A percentile compares a stretch with the other conserved stretches of the same genome.
Conservation (phyloP, 495 filamentous ascomycete species). For the Aspergillus hancockii region DNA sequence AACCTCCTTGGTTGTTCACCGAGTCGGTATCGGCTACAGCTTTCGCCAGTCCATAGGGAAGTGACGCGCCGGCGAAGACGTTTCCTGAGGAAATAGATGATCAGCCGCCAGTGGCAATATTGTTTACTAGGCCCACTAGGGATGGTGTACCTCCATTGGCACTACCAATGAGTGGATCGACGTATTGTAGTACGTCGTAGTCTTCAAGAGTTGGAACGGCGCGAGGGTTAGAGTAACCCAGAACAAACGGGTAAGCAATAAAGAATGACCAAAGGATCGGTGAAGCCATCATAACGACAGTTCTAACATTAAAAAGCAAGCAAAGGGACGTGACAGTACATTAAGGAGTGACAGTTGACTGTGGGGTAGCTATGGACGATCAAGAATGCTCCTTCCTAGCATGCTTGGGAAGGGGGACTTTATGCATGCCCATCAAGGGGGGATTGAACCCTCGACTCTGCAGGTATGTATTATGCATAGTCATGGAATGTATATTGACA, state of each 20-base stretch:
- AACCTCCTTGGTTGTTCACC: slow-evolving; percentile 69
- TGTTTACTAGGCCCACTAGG: not conserved
- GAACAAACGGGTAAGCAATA: slow-evolving; percentile 18
- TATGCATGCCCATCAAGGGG: slow-evolving; percentile 10
- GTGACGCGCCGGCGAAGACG: slow-evolving; percentile 74
- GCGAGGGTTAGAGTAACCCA: slow-evolving; percentile 15
- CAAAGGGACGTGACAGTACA: not conserved
- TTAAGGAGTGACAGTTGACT: not conserved
- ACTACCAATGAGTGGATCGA: slow-evolving; percentile 61
- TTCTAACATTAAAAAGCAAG: not conserved
- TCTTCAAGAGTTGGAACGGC: slow-evolving; percentile 20
- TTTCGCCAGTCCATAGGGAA: slow-evolving; percentile 78
- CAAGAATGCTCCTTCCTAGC: slow-evolving; percentile 8
- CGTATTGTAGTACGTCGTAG: slow-evolving; percentile 49
- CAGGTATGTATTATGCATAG: not conserved
- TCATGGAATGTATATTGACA: not conserved
- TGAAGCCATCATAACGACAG: slow-evolving; percentile 11
- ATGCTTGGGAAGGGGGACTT: slow-evolving; percentile 13
- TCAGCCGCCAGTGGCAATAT: not conserved
- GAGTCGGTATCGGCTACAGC: slow-evolving; percentile 73
- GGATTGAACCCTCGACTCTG: slow-evolving; percentile 6
- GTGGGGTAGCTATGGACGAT: not conserved
- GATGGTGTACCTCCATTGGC: slow-evolving; percentile 53
- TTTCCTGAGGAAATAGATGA: slow-evolving; percentile 37
- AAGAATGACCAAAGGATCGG: slow-evolving; percentile 19